A percentile compares a stretch with the other conserved stretches of the same genome.
Evolutionary conservation across 2,329 filamentous ascomycete species (phyloP).

Genomic region (Trichoderma harzianum): DNA sequence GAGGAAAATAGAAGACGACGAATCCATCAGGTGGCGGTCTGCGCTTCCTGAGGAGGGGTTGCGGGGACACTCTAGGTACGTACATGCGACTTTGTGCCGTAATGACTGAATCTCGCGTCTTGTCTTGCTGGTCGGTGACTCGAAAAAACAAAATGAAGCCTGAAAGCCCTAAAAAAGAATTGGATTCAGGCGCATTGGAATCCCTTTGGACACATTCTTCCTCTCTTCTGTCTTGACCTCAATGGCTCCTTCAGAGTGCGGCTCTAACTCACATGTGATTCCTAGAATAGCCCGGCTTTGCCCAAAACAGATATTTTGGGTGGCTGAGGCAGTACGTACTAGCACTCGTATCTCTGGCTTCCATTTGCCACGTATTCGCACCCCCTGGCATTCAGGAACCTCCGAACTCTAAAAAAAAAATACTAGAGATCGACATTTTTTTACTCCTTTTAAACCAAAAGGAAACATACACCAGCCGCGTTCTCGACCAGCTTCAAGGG

Average conservation of each 20-base stretch:
- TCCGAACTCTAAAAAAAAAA: slow-evolving; percentile 2
- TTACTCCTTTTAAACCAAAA: slow-evolving; percentile 1
- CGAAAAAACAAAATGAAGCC: neutral
- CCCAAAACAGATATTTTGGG: neutral
- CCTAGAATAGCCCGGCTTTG: neutral
- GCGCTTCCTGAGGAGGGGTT: neutral
- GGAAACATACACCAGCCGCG: neutral
- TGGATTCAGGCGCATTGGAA: neutral
- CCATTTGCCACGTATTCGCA: neutral
- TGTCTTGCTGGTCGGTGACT: neutral
- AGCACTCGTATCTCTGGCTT: neutral
- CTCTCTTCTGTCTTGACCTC: neutral
- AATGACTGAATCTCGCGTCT: neutral
- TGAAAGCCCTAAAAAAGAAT: neutral
- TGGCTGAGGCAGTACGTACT: slow-evolving; percentile 8
- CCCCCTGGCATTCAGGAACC: slow-evolving; percentile 5
- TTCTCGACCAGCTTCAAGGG: neutral
- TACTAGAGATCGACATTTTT: neutral
- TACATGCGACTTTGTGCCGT: neutral
- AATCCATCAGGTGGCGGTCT: neutral
- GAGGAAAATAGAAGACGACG: neutral
- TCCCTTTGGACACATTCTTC: neutral
- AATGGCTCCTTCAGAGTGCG: neutral
- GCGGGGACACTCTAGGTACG: neutral
- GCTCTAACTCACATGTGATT: slow-evolving; percentile 5